Base-by-base conservation (phyloP, 2,329 filamentous ascomycete species). In the Aureobasidium sp. region DNA sequence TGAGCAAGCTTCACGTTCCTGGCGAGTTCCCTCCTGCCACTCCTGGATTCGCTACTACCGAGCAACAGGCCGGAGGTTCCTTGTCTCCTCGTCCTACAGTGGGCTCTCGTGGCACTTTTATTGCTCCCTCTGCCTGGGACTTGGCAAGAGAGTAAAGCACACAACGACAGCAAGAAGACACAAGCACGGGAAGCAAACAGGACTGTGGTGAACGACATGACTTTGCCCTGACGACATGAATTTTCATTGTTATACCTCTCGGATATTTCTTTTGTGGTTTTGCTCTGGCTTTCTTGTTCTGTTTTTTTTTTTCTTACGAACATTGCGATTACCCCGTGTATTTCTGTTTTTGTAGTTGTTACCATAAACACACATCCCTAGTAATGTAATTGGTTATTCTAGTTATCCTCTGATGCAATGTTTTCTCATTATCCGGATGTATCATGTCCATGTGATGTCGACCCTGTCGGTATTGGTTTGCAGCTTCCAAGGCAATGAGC, bases 1-100 rank as follows among this genome's bases (percentile, higher is more conserved):
- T 89, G 48, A 85, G 84, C 61, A 82, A 87, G 69, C 74, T 90
- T 56, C 86, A 88, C 69, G 82, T 91, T 20, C 88, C 88, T 3
- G 88, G 88, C 12, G 80, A 87, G 67, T 91, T 69, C 48, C 68
- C 68, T 58, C 62, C 61, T 15, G 26, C 46, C 6, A 60, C 44
- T 10, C 44, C 57, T 17, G 57, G 57, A 6, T 34, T 42, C 13
- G 27, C 32, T 2, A 17, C 34, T 15, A 29, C 44, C 4, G 56
- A 48, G 23, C 32, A 39, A 13, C 32, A 27, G 41, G 17, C 29
- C 12, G 55, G 15, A 8, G 26, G 34, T 32, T 36, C 27, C 4
- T 6, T 13, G 27, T 20, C 53, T 36, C 53, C 53, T 36, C 34
- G 41, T n/a, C 44, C 57, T 48, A 29, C 55, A 1, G 13, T 58